Evolutionary conservation across 257 asterid genomes (phyloP), one percentile per base, ranked within the genome.

Genomic region (Solanum paucissectum): DNA sequence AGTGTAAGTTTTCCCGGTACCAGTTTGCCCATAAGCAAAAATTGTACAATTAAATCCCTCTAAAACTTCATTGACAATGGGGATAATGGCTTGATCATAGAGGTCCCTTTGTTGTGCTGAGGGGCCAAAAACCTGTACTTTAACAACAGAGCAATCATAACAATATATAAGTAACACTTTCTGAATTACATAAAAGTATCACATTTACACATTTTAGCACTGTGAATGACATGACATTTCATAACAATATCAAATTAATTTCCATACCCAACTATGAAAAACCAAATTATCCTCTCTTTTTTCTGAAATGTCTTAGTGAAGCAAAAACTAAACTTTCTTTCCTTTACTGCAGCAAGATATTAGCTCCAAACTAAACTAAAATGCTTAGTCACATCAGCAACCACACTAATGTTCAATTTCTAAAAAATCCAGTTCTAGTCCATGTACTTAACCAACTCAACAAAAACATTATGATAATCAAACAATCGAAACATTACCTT

Each of bases 11-110:
- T 95, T 96, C 6, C 99, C 99, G 0, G 99, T 96, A 83, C 99
- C 99, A 38, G 98, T 96, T 88, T 95, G 99, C 38, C 99, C 98
- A 88, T 96, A 96, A 38, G 98, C 99, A 87, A 96, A 96, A 33
- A 95, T 96, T 3, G 99, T 96, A 84, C 99, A 96, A 83, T 96
- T 95, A 89, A 95, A 96, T 27, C 99, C 98, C 89, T 95, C 98
- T 88, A 96, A 87, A 11, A 96, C 98, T 88, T 96, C 99, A 87
- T 95, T 87, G 33, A 96, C 99, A 84, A 96, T 94, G 9, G 99
- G 99, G 9, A 95, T 90, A 69, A 96, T 94, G 49, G 98, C 98
- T 88, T 96, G 98, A 14, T 96, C 96, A 58, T 94, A 96, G 13
- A 96, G 94, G 87, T 95, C 99, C 84, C 71, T 93, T 90, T 96